Evolutionary conservation across 306 rosid species (phyloP).

Genomic region (Rubus parviflorus): DNA sequence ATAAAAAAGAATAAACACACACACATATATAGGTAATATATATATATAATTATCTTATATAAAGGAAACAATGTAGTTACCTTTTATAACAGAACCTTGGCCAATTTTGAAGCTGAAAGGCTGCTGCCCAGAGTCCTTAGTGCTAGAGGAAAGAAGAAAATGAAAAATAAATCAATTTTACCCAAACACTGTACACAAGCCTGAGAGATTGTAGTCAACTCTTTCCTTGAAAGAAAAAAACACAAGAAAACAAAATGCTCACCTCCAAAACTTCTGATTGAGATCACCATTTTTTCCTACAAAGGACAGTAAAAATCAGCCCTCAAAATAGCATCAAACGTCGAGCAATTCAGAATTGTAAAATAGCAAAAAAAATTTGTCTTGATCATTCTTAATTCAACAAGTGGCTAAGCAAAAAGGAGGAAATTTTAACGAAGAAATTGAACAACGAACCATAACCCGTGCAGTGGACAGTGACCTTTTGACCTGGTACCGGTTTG

Average conservation of each 20-base stretch:
- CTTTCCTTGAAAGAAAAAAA: not conserved
- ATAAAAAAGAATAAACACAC: not conserved
- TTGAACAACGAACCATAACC: constrained; percentile 61
- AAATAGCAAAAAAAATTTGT: too few species aligned
- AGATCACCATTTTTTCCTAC: constrained; percentile 82
- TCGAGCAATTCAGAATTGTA: not conserved
- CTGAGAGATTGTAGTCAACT: not conserved
- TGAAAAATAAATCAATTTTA: not conserved
- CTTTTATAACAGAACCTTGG: constrained; percentile 85
- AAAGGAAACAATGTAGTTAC: constrained; percentile 17
- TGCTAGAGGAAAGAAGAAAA: constrained; percentile 46
- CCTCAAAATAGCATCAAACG: not conserved
- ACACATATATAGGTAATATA: too few species aligned
- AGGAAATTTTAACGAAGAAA: not conserved
- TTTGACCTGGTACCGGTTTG: constrained; percentile 69
- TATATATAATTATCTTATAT: too few species aligned
- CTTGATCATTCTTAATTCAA: not conserved
- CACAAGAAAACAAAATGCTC: not conserved
- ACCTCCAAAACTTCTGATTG: constrained; percentile 96
- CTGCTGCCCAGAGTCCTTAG: constrained; percentile 85
- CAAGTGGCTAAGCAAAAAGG: not conserved
- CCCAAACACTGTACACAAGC: not conserved
- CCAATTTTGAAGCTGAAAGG: constrained; percentile 87
- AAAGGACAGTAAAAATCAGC: not conserved
- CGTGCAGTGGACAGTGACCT: constrained; percentile 93